Evolutionary conservation across 73 alveolate species (phyloP), one percentile per base, ranked within the genome.

Genomic region (Paramecium sexaurelia): DNA sequence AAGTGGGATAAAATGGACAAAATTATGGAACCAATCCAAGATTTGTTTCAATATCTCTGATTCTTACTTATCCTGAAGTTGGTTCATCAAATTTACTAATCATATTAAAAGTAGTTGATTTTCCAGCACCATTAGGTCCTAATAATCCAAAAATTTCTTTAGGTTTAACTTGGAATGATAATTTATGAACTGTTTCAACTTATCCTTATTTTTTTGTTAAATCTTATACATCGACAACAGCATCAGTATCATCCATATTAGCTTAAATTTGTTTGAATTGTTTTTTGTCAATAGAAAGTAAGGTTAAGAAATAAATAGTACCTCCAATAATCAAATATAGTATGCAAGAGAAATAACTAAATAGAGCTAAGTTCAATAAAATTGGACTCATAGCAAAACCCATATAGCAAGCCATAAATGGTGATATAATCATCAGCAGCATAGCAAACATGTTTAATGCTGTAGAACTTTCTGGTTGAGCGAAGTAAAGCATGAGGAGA

Each of bases 161-260:
- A 3, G 43, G 7, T 15, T 56, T 87, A 71, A 84, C 20, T 41
- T 61, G 27, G 27, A 78, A 78, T 78, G 90, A 36, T 11, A 33
- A 89, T 32, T 91, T 93, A 57, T 97, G 92, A 7, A 96, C 97
- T 26, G 99, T 99, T 2, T 91, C 94, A 66, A 95, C 89, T 35
- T 95, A 92, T 92, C 78, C 91, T 84, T 73, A 95, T 29, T 88
- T 85, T 67, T 93, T 93, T 56, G 96, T 89, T 39, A 95, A 19
- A 55, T 95, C 95, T 90, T 86, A 87, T 19, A 26, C 83, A 29
- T 66, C 83, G 7, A 66, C 47, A 4, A 29, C 20, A 5, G 43
- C 43, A 66, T 32, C 43, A 4, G 37, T 66, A 15, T 66, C 83
- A 29, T 29, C 83, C 43, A 66, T 29, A 29, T 22, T 32, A 0